Evolutionary conservation across 2,329 filamentous ascomycete genomes (phyloP), one percentile per base, ranked within the genome.

Genomic region (Aspergillus sp.): DNA sequence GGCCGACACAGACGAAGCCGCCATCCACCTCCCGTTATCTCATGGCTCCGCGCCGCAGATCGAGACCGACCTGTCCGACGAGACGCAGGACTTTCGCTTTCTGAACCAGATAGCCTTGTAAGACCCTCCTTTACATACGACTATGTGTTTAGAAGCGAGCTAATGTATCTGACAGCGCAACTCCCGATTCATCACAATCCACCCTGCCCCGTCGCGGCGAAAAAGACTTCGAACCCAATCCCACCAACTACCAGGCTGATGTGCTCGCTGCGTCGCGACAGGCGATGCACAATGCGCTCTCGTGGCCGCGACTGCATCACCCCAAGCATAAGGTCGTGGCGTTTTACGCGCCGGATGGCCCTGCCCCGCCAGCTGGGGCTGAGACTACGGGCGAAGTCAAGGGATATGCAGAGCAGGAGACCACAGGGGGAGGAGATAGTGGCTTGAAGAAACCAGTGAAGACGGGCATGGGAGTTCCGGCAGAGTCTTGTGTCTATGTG

Each of bases 141-240:
- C 45, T 32, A 36, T 32, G 9, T 4, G 26, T 30, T 29, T 28
- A 40, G 19, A 75, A 39, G 76, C 19, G 19, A 19, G 19, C 19
- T 19, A 19, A 19, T 19, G 19, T 19, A 19, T 19, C 19, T 19
- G 19, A 19, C 19, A 19, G 19, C 19, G 19, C 19, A 19, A 19
- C 66, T 39, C 55, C 64, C 42, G 65, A 67, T 35, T 51, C 58
- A 28, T 55, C 58, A 29, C 57, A 66, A 48, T 52, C 64, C 10
- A 57, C 81, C 57, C 78, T 90, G 7, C 88, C 94, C 33, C 89
- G 91, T 55, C 88, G 89, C 53, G 93, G 93, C 50, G 89, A 94
- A 65, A 98, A 98, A 68, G 93, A 98, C 71, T 98, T 96, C 65
- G 93, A 97, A 70, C 83, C 86, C 29, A 89, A 97, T 68, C 86